Base-by-base conservation (phyloP, 352 stramenopile species). In the Phytophthora idaei region DNA sequence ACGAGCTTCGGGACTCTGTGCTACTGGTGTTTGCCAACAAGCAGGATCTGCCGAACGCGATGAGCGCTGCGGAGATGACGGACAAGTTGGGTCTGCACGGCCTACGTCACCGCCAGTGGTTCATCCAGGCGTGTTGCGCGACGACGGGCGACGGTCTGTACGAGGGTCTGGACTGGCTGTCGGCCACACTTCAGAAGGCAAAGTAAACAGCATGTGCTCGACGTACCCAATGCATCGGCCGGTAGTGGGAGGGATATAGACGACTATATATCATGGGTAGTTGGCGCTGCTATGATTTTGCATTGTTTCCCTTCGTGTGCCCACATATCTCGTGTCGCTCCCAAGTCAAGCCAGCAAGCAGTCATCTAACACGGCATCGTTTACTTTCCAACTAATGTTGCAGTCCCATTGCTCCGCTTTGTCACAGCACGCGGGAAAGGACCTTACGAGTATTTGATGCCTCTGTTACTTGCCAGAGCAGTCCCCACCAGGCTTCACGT, bases 21-120 rank as follows among this genome's bases (percentile, higher is more conserved):
- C 67, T 99, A 41, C 73, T 99, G 57, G 97, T 99, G 59, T 99
- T 99, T 74, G 97, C 97, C 50, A 99, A 99, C 88, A 99, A 99
- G 85, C 98, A 99, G 81, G 98, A 99, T 94, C 80, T 99, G 71
- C 97, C 98, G 29, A 98, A 99, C 78, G 73, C 73, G 29, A 81
- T 81, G 95, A 96, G 89, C 64, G 97, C 97, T 12, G 92, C 96
- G n/a, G 97, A 99, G 81, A 98, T 99, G 92, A 99, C 98, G 47
- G 94, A 99, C 74, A 99, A 99, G 89, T 84, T 99, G 55, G 97
- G 97, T 67, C 89, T 99, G 59, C 95, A 99, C 76, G 92, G 90
- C 58, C 84, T 99, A 27, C 95, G 97, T 68, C 95, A 98, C 75
- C 90, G 97, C 76, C 96, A 99, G 87, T 99, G 97, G 97, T 99